A percentile compares a stretch with the other conserved stretches of the same genome.
These are phyloP conservation scores for Cardiospermum halicacabum DNA, from an alignment of 345 rosid species.

Conservation along the genomic window DNA sequence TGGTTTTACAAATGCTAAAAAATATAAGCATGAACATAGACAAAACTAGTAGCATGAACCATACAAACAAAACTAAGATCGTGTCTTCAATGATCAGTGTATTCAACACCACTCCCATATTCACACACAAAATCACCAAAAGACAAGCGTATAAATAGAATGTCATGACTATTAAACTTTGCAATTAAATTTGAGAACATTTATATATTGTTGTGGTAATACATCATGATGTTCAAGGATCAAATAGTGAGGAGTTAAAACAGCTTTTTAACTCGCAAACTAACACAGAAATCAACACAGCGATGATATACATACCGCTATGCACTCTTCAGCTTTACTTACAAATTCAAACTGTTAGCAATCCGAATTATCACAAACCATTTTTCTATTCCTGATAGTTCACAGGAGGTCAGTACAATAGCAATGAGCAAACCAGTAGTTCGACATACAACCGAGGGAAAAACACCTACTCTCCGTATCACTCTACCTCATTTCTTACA, in stretches of 20 bases:
- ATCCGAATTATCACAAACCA: constrained; percentile 44
- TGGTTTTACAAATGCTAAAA: no score
- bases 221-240: constrained; percentile 6
- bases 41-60: neutral
- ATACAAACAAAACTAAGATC: neutral
- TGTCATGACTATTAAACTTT: neutral
- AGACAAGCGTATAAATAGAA: neutral
- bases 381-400: constrained; percentile 28
- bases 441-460: constrained; percentile 27
- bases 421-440: constrained; percentile 32
- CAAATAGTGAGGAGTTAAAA: constrained; percentile 6
- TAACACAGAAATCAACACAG: constrained; percentile 8
- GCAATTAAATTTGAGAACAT: constrained; percentile 3
- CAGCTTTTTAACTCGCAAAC: constrained; percentile 6
- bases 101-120: neutral
- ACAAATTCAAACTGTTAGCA: constrained; percentile 56
- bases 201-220: constrained; percentile 4
- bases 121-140: neutral
- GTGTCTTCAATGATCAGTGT: neutral
- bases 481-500: constrained; percentile 42
- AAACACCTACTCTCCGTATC: constrained; percentile 35
- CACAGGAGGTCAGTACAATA: constrained; percentile 38
- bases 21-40: neutral
- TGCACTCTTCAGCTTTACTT: constrained; percentile 34
- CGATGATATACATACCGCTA: constrained; percentile 18